These are phyloP conservation scores for Melampsora medusae DNA, from an alignment of 1,284 basidiomycete species.

Conservation along the genomic window DNA sequence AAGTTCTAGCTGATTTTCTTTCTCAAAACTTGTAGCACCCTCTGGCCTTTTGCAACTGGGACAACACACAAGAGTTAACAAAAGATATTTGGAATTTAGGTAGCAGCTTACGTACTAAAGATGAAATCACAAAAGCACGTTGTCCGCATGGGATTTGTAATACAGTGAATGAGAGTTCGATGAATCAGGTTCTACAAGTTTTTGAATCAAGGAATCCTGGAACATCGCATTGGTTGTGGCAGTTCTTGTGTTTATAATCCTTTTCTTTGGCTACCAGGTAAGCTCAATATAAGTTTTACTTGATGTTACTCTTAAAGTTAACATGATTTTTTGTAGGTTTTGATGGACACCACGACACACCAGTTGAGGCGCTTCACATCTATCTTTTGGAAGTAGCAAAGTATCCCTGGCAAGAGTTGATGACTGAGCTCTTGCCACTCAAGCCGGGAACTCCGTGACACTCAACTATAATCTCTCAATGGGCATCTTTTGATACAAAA, in stretches of 20 bases:
- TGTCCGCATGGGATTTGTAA: neutral
- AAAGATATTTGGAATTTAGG: too few relatives aligned
- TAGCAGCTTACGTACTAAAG: neutral
- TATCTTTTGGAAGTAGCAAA: slow-evolving; percentile 56
- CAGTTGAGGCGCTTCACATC: too few relatives aligned
- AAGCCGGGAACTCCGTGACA: slow-evolving; percentile 9
- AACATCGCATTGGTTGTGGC: neutral
- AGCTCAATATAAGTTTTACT: neutral
- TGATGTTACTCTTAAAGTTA: neutral
- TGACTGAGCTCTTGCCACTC: slow-evolving; percentile 46
- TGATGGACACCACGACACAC: too few relatives aligned
- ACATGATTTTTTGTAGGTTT: slow-evolving; percentile 49
- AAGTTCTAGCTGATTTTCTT: neutral
- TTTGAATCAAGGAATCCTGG: neutral
- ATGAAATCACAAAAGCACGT: neutral
- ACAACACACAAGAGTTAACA: neutral
- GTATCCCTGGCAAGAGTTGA: slow-evolving; percentile 56
- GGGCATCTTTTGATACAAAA: slow-evolving; percentile 33
- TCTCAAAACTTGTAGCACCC: neutral
- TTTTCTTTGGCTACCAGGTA: neutral
- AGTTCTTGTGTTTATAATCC: neutral
- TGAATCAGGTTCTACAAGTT: too few relatives aligned
- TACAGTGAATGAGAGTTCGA: neutral
- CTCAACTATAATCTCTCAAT: neutral
- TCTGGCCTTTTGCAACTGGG: neutral